Evolutionary conservation across 768 basidiomycete genomes (phyloP).

Genomic region (Fibroporia radiculosa): DNA sequence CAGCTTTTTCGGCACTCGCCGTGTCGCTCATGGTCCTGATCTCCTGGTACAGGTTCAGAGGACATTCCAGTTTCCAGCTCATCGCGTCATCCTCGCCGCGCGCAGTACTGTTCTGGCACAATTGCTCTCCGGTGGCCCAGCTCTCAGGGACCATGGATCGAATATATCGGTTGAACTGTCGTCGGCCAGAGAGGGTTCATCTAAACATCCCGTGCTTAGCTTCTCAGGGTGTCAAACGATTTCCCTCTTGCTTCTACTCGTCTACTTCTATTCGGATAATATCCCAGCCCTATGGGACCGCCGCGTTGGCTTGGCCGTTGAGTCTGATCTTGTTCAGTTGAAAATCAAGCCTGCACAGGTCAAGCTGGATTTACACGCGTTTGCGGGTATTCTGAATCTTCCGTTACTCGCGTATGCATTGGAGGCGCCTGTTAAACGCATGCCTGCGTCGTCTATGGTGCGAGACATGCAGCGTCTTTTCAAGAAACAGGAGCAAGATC

Average conservation of each 20-base stretch:
- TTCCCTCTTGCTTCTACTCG: slow-evolving; percentile 64
- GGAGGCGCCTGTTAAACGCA: slow-evolving; percentile 51
- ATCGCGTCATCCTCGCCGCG: slow-evolving; percentile 57
- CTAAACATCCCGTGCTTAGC: slow-evolving; percentile 21
- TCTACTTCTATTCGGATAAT: slow-evolving; percentile 86
- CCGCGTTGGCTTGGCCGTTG: slow-evolving; percentile 43
- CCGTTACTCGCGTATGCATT: slow-evolving; percentile 45
- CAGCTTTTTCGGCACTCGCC: not conserved
- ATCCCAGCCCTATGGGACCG: slow-evolving; percentile 80
- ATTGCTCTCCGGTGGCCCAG: slow-evolving; percentile 30
- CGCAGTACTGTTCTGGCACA: slow-evolving; percentile 41
- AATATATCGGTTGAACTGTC: slow-evolving; percentile 24
- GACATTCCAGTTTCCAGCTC: slow-evolving; percentile 47
- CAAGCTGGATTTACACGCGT: slow-evolving; percentile 51
- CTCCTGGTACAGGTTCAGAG: slow-evolving; percentile 40
- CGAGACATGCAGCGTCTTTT: slow-evolving; percentile 47
- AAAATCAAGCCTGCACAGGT: slow-evolving; percentile 40
- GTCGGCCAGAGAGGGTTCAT: slow-evolving; percentile 7
- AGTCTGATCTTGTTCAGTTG: slow-evolving; percentile 29
- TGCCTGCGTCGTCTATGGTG: slow-evolving; percentile 39
- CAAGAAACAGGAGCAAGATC: slow-evolving; percentile 9
- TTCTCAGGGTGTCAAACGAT: slow-evolving; percentile 56
- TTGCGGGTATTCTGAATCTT: slow-evolving; percentile 57
- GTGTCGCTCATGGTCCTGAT: slow-evolving; percentile 53
- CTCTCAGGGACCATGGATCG: slow-evolving; percentile 24